phyloP scores from a whole-genome alignment of 2,329 filamentous ascomycete genomes.

The Clonostachys sp. region DNA sequence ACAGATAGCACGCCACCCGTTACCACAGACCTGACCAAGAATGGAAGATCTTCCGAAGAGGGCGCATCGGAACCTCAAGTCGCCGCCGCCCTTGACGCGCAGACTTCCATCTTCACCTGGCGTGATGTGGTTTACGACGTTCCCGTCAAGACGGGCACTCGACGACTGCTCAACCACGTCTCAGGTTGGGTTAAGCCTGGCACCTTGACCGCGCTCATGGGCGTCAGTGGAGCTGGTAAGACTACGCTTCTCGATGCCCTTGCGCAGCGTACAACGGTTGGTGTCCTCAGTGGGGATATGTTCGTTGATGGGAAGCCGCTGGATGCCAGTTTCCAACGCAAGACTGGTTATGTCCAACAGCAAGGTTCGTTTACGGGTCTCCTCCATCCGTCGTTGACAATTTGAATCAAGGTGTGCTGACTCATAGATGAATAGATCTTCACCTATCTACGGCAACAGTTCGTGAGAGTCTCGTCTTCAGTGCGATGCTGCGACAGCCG shows the following conservation, averaged over 20 bases:
- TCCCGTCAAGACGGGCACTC: conserved; percentile 56
- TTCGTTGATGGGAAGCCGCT: conserved; percentile 52
- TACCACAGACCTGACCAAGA: too few species aligned
- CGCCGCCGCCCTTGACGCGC: conserved; percentile 24
- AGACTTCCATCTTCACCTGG: conserved; percentile 62
- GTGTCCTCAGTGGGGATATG: conserved; percentile 56
- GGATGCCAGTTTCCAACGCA: conserved; percentile 48
- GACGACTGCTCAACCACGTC: conserved; percentile 63
- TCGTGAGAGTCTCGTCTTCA: conserved; percentile 83
- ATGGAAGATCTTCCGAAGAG: background rate
- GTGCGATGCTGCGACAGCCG: conserved; percentile 79
- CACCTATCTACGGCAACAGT: conserved; percentile 29
- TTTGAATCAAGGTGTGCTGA: conserved; percentile 55
- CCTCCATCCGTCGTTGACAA: conserved; percentile 62
- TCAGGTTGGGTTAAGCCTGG: conserved; percentile 88
- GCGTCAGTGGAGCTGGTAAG: conserved; percentile 39
- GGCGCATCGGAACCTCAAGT: conserved; percentile 43
- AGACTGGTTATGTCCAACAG: conserved; percentile 77
- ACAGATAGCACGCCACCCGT: conserved; percentile 24
- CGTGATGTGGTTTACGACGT: conserved; percentile 68
- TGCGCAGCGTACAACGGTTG: conserved; percentile 41
- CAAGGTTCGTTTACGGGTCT: conserved; percentile 61
- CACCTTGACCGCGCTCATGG: conserved; percentile 81
- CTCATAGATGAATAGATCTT: conserved; percentile 9
- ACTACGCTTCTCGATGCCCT: conserved; percentile 23